Evolutionary conservation across 1,139 yeast species (phyloP), one percentile per base, ranked within the genome.

Genomic region (Blastobotrys illinoisensis): DNA sequence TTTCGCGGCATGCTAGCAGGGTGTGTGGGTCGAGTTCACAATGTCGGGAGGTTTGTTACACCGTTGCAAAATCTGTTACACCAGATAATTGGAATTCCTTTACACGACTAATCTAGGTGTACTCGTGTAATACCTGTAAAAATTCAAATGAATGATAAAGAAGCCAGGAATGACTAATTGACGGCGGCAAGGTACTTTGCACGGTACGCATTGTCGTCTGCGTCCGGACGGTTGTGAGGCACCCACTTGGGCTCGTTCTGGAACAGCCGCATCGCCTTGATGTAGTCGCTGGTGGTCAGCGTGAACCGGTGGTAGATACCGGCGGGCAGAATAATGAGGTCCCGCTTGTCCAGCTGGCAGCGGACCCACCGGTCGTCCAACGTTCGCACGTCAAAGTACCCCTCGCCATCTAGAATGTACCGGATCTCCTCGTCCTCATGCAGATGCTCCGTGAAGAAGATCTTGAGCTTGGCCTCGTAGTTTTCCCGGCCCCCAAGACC

Each of bases 361-460:
- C 98, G 80, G 56, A 93, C 79, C 99, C 99, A 93, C 47, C 56
- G 32, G 64, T 86, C 90, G 45, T 78, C 73, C 43, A 69, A 60
- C 66, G 81, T 84, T 60, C 97, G 79, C 9, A 93, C 90, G 66
- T 93, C 98, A 68, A 93, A 93, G 71, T 81, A 93, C 0, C 99
- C 98, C 58, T 83, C 88, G 9, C 99, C 99, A 24, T 86, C 97
- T 28, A 86, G 69, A 56, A 90, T 81, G 71, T 90, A 91, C 60
- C 99, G 78, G 68, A 93, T 93, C 74, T 93, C 99, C 72, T 93
- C 99, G 69, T 93, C 99, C 69, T 93, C 98, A 69, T 93, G 99
- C 61, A 88, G 77, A 71, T 93, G 99, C 69, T 93, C 98, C 50
- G 81, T 77, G 73, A 86, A 89, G 71, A 91, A 91, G 54, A 72